Percentiles rank a stretch among this genome's conserved stretches.
Conservation (phyloP, 768 basidiomycete species). For the Trametes cingulata region DNA sequence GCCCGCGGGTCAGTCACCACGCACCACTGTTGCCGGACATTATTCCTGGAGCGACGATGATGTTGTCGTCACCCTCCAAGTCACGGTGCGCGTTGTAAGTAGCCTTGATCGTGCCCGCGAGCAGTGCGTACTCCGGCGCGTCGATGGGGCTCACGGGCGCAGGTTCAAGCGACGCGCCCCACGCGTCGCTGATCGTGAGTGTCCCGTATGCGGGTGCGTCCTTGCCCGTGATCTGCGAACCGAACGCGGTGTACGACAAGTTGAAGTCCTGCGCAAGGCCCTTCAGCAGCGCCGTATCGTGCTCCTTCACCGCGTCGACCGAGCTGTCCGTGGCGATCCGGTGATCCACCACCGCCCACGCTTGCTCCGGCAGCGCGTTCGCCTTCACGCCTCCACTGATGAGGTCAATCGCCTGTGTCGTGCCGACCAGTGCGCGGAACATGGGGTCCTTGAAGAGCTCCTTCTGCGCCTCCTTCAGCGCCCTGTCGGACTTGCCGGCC, state of each 20-base stretch:
- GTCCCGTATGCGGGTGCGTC: constrained; percentile 36
- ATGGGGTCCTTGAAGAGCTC: constrained; percentile 27
- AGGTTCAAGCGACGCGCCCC: constrained; percentile 37
- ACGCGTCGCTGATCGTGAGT: constrained; percentile 40
- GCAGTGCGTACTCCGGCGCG: constrained; percentile 39
- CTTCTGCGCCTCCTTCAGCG: constrained; percentile 38
- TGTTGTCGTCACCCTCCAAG: constrained; percentile 27
- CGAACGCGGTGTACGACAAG: constrained; percentile 44
- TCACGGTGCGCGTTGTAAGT: constrained; percentile 35
- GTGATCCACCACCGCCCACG: constrained; percentile 29
- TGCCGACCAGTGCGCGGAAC: constrained; percentile 34
- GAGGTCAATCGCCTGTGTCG: constrained; percentile 49
- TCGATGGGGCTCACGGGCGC: constrained; percentile 45
- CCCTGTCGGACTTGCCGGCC: constrained; percentile 30
- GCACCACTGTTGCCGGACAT: constrained; percentile 39
- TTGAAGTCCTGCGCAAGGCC: constrained; percentile 39
- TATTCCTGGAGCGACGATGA: constrained; percentile 42
- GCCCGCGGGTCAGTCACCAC: constrained; percentile 5
- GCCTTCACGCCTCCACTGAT: constrained; percentile 42
- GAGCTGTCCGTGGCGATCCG: constrained; percentile 35
- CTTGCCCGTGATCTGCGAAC: constrained; percentile 29
- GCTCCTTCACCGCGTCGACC: constrained; percentile 32
- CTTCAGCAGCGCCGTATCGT: constrained; percentile 31
- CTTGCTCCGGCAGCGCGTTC: constrained; percentile 46
- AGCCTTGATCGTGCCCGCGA: constrained; percentile 48